phyloP scores from a whole-genome alignment of 1,139 yeast genomes.

The Ashbya aceris region DNA sequence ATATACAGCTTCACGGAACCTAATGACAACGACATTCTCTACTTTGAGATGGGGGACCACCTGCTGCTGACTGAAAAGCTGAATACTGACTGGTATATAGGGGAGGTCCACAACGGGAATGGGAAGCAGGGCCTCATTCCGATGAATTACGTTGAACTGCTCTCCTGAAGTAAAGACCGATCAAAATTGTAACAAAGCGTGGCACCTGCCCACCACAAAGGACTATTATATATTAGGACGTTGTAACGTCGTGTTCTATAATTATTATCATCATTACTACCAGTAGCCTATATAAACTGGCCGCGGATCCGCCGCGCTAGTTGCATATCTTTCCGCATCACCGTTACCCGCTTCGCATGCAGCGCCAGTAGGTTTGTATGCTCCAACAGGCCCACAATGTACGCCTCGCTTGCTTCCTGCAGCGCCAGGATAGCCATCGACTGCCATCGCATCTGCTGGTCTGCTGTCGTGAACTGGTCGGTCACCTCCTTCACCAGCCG shows the following conservation, averaged over 20 bases:
- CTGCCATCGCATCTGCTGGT: constrained; percentile 75
- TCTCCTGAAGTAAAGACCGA: constrained; percentile 5
- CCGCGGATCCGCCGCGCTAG: constrained; percentile 87
- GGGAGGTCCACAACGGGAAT: constrained; percentile 27
- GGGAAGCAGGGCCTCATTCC: constrained; percentile 25
- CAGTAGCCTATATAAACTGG: constrained; percentile 16
- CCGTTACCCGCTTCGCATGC: constrained; percentile 89
- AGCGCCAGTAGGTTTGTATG: constrained; percentile 87
- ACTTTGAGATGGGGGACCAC: constrained; percentile 26
- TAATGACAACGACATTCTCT: constrained; percentile 22
- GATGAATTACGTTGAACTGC: constrained; percentile 22
- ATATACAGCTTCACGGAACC: constrained; percentile 23
- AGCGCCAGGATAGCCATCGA: constrained; percentile 78
- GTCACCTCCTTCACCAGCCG: constrained; percentile 74
- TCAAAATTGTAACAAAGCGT: too few species aligned
- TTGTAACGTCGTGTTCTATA: too few species aligned
- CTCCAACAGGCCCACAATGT: constrained; percentile 72
- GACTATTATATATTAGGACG: too few species aligned
- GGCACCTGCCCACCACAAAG: too few species aligned
- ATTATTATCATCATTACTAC: too few species aligned
- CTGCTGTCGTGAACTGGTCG: constrained; percentile 43
- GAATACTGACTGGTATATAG: constrained; percentile 28
- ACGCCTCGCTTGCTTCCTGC: constrained; percentile 92
- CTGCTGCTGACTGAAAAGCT: constrained; percentile 24
- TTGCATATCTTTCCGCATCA: constrained; percentile 89